Conservation (phyloP, 306 rosid genomes). For the Vicia sativa region DNA sequence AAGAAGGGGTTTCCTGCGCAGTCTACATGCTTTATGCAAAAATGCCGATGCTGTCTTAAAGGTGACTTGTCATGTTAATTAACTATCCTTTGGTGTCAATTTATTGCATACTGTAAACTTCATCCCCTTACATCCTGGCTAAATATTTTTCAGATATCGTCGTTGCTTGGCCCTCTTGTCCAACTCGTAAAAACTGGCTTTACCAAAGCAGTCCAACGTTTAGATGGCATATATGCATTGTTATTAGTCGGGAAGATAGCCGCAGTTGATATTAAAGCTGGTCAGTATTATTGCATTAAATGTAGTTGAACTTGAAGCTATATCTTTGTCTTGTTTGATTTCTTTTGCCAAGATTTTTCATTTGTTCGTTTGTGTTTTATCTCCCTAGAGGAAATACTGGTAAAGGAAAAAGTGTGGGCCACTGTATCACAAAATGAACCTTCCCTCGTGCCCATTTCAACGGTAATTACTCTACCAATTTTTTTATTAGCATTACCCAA, state of each 20-base stretch:
- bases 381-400: conserved; percentile 69
- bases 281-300: conserved; percentile 46
- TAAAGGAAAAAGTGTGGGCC: conserved; percentile 91
- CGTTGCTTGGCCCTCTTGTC: conserved; percentile 71
- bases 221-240: conserved; percentile 95
- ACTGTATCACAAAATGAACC: conserved; percentile 86
- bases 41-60: conserved; percentile 63
- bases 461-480: conserved; percentile 55
- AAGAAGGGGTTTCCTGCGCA: conserved; percentile 83
- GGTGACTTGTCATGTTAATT: conserved; percentile 49
- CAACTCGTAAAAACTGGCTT: conserved; percentile 96
- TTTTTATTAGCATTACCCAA: conserved; percentile 20
- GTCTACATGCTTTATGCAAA: conserved; percentile 64
- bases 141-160: conserved; percentile 57
- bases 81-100: conserved; percentile 38
- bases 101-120: conserved; percentile 30
- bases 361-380: conserved; percentile 31
- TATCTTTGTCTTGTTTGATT: conserved; percentile 7
- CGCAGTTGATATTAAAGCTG: conserved; percentile 94
- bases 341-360: conserved; percentile 19
- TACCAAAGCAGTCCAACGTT: conserved; percentile 88
- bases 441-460: conserved; percentile 73
- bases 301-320: conserved; percentile 21
- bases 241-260: conserved; percentile 80
- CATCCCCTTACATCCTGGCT: conserved; percentile 30